Base-by-base conservation (phyloP, 2,329 filamentous ascomycete genomes). In the Bertia moriformis region DNA sequence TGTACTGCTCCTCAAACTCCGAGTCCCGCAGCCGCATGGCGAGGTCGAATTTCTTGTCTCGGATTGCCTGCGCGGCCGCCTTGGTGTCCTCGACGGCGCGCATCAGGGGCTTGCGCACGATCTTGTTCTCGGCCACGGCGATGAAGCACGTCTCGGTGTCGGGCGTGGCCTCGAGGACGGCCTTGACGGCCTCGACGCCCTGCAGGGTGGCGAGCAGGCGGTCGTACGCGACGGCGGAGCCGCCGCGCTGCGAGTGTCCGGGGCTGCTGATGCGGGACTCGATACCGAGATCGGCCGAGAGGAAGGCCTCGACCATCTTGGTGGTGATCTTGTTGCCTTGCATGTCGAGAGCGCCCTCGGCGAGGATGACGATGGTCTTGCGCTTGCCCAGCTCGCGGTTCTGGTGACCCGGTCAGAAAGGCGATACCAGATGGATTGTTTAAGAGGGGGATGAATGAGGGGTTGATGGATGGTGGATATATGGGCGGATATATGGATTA, bases 351-450 rank as follows among this genome's bases (percentile, higher is more conserved):
- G 91, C 91, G 48, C 91, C 91, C 62, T 98, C 91, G 39, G 91
- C 91, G 39, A 98, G 83, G 50, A 98, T 94, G 51, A 98, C 89
- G 50, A 96, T 96, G 1, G 91, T 96, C 67, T 95, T 93, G 51
- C 91, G 76, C 71, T 96, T 98, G 53, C 91, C 91, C 53, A 87
- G 71, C 44, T 71, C 67, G 47, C 91, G 80, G 63, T 98, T 91
- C 79, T 91, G 55, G 22, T 7, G 22, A n/a, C n/a, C n/a, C n/a
- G n/a, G n/a, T n/a, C n/a, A n/a, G n/a, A n/a, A n/a, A n/a, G n/a
- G n/a, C n/a, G n/a, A n/a, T n/a, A n/a, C 45, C 45, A 40, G 47
- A 42, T 33, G 10, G n/a, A n/a, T n/a, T n/a, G n/a, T n/a, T n/a
- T n/a, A n/a, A n/a, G n/a, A n/a, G n/a, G n/a, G n/a, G n/a, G n/a